Evolutionary conservation across 2,329 filamentous ascomycete species (phyloP).

Genomic region (Xylaria sp.): DNA sequence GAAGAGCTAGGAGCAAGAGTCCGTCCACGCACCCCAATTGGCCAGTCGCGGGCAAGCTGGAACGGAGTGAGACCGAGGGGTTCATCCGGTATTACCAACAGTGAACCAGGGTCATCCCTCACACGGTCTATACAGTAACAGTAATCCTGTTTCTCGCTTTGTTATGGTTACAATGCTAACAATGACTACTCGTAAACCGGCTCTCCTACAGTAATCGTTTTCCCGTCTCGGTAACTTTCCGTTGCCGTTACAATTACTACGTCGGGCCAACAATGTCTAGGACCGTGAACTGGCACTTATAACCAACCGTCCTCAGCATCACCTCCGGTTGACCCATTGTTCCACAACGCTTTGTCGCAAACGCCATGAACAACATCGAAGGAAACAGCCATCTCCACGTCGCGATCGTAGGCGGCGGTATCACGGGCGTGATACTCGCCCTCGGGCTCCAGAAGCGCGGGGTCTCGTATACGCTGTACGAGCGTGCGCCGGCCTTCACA

Average conservation of each 20-base stretch:
- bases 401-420: conserved; percentile 49
- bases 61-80: neutral
- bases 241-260: too few relatives aligned
- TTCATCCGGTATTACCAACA: neutral
- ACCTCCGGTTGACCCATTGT: neutral
- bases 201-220: too few relatives aligned
- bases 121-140: neutral
- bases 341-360: neutral
- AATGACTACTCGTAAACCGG: too few relatives aligned
- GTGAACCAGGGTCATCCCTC: neutral
- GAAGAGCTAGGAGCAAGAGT: too few relatives aligned
- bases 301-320: neutral
- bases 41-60: too few relatives aligned
- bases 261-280: too few relatives aligned
- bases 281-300: too few relatives aligned
- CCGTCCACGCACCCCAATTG: too few relatives aligned
- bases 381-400: conserved; percentile 26
- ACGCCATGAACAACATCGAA: neutral
- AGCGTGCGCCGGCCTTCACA: conserved; percentile 38
- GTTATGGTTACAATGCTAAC: too few relatives aligned
- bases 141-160: too few relatives aligned
- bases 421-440: conserved; percentile 45
- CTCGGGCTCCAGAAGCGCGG: conserved; percentile 41
- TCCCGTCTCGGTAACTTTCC: too few relatives aligned
- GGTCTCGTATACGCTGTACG: conserved; percentile 42